phyloP scores from a whole-genome alignment of 768 basidiomycete species.

The Lepiota venenata region DNA sequence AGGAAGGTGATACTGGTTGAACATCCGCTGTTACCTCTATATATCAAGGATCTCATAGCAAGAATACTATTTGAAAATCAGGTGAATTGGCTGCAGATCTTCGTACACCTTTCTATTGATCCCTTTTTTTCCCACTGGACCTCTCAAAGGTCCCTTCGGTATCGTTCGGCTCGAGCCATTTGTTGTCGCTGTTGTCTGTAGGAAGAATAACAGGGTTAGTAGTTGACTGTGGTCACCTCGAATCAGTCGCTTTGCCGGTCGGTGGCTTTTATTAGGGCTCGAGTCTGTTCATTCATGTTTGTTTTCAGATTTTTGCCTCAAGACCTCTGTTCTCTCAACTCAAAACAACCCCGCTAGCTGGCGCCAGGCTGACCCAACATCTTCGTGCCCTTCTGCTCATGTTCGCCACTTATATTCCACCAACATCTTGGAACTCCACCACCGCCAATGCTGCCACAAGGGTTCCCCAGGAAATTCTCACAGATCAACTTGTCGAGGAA shows the following conservation, averaged over 20 bases:
- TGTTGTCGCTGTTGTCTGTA: conserved; percentile 80
- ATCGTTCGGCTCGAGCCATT: conserved; percentile 87
- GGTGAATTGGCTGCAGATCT: conserved; percentile 34
- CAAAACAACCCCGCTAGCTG: conserved; percentile 84
- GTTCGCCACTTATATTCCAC: conserved; percentile 84
- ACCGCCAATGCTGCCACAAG: conserved; percentile 60
- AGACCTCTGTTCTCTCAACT: conserved; percentile 83
- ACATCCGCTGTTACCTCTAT: conserved; percentile 80
- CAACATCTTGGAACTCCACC: conserved; percentile 63
- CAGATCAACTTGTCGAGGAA: conserved; percentile 80
- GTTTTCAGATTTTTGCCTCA: conserved; percentile 80
- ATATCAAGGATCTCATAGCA: conserved; percentile 87
- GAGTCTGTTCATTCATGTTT: background rate
- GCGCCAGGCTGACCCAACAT: conserved; percentile 75
- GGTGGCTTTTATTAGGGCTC: conserved; percentile 20
- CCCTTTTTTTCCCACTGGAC: background rate
- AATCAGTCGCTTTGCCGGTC: conserved; percentile 86
- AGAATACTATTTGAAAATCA: conserved; percentile 89
- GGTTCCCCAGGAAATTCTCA: conserved; percentile 78
- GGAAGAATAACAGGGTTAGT: conserved; percentile 94
- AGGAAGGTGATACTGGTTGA: conserved; percentile 93
- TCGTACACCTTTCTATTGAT: background rate
- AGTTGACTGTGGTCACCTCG: conserved; percentile 88
- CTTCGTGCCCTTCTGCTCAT: conserved; percentile 77
- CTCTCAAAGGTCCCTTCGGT: conserved; percentile 86